A percentile compares a stretch with the other conserved stretches of the same genome.
Evolutionary conservation across 495 filamentous ascomycete genomes (phyloP).

Genomic region (Penicillium arizonense): DNA sequence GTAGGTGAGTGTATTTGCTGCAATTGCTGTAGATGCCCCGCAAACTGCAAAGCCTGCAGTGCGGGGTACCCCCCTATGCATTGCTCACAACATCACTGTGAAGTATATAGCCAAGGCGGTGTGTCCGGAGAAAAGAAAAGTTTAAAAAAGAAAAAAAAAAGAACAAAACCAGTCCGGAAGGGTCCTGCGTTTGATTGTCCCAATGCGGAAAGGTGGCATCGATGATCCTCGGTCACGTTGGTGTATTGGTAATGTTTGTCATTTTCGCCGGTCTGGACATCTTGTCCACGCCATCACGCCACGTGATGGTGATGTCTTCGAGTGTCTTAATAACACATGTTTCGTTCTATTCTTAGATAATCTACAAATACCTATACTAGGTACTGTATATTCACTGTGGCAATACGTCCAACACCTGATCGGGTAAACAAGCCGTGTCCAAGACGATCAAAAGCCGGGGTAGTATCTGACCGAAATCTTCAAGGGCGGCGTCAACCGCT

Average conservation of each 20-base stretch:
- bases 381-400: background rate
- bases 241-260: constrained; percentile 22
- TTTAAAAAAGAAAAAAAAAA: constrained; percentile 9
- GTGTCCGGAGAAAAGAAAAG: background rate
- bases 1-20: background rate
- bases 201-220: constrained; percentile 26
- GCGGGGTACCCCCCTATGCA: constrained; percentile 14
- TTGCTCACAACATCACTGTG: background rate
- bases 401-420: background rate
- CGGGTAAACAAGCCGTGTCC: background rate
- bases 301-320: background rate
- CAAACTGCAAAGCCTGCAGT: constrained; percentile 22
- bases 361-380: background rate
- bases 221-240: constrained; percentile 4
- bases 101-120: constrained; percentile 4
- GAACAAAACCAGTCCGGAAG: constrained; percentile 16
- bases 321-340: no score
- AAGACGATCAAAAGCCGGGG: no score
- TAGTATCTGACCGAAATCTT: no score
- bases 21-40: constrained; percentile 15
- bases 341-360: background rate
- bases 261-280: constrained; percentile 1
- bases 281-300: background rate
- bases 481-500: no score
- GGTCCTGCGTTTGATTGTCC: constrained; percentile 25